phyloP scores from a whole-genome alignment of 768 basidiomycete species.

The Calvatia gigantea region DNA sequence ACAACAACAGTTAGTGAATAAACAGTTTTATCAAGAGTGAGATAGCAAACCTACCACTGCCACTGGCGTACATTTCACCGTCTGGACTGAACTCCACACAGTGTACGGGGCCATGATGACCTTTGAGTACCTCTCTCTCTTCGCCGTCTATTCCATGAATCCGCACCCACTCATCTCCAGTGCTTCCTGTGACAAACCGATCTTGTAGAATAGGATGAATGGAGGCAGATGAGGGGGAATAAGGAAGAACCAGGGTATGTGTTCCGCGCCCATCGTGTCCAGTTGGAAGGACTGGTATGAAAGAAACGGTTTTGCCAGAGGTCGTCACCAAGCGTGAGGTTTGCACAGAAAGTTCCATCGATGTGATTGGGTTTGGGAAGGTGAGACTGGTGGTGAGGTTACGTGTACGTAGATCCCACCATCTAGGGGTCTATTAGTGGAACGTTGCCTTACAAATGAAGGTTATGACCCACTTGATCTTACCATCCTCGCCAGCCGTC shows the following conservation, averaged over 20 bases:
- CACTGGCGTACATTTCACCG: slow-evolving; percentile 96
- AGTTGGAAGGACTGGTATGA: slow-evolving; percentile 74
- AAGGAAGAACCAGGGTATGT: slow-evolving; percentile 76
- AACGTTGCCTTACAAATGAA: slow-evolving; percentile 6
- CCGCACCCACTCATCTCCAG: slow-evolving; percentile 93
- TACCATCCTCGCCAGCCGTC: slow-evolving; percentile 88
- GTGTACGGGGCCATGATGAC: slow-evolving; percentile 97
- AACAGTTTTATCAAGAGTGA: slow-evolving; percentile 9
- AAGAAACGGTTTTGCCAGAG: slow-evolving; percentile 88
- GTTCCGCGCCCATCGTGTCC: slow-evolving; percentile 59
- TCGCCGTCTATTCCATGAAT: slow-evolving; percentile 88
- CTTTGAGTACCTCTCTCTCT: slow-evolving; percentile 89
- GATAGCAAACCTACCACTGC: slow-evolving; percentile 69
- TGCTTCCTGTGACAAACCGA: slow-evolving; percentile 89
- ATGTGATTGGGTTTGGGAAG: slow-evolving; percentile 80
- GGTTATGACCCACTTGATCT: slow-evolving; percentile 64
- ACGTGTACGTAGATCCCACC: slow-evolving; percentile 93
- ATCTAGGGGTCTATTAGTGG: slow-evolving; percentile 46
- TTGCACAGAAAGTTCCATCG: slow-evolving; percentile 86
- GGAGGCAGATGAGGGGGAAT: slow-evolving; percentile 91
- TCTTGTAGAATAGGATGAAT: slow-evolving; percentile 88
- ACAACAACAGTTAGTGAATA: slow-evolving; percentile 11
- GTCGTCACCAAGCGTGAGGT: slow-evolving; percentile 87
- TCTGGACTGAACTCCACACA: slow-evolving; percentile 93
- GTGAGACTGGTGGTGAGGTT: slow-evolving; percentile 65